phyloP scores from a whole-genome alignment of 495 filamentous ascomycete genomes.

The Tuber calosporum region DNA sequence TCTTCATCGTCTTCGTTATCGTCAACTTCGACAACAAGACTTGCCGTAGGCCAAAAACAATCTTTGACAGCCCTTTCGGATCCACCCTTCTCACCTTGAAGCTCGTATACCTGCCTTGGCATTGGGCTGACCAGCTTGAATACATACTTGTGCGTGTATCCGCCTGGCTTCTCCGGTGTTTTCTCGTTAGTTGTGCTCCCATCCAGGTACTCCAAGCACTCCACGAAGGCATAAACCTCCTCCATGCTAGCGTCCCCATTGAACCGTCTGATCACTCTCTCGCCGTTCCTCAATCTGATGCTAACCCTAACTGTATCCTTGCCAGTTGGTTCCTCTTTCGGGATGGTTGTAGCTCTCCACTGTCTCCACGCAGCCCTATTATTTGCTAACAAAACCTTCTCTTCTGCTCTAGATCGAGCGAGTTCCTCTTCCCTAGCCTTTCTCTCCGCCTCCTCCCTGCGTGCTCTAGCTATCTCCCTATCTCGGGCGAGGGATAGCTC shows the following conservation, averaged over 20 bases:
- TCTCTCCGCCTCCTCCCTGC: constrained; percentile 48
- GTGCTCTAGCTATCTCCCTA: constrained; percentile 71
- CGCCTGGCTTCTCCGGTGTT: constrained; percentile 51
- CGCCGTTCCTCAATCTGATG: constrained; percentile 64
- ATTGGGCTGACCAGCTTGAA: constrained; percentile 78
- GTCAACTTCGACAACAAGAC: constrained; percentile 70
- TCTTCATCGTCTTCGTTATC: constrained; percentile 38
- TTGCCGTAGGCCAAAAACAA: constrained; percentile 69
- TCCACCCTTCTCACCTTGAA: constrained; percentile 57
- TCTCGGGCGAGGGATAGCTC: constrained; percentile 83
- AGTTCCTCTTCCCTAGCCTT: constrained; percentile 43
- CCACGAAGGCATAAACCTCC: constrained; percentile 92
- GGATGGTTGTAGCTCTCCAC: constrained; percentile 66
- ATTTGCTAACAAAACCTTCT: constrained; percentile 52
- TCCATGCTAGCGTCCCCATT: constrained; percentile 59
- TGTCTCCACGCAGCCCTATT: constrained; percentile 65
- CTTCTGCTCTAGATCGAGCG: constrained; percentile 56
- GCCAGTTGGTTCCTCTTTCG: constrained; percentile 58
- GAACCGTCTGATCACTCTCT: constrained; percentile 68
- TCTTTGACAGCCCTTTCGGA: constrained; percentile 45
- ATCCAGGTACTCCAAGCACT: constrained; percentile 67
- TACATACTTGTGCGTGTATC: constrained; percentile 67
- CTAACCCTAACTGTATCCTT: constrained; percentile 72
- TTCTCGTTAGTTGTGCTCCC: constrained; percentile 42
- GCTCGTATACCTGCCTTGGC: constrained; percentile 68